Conservation (phyloP, 805 yeast species). For the Candida chauliodis region DNA sequence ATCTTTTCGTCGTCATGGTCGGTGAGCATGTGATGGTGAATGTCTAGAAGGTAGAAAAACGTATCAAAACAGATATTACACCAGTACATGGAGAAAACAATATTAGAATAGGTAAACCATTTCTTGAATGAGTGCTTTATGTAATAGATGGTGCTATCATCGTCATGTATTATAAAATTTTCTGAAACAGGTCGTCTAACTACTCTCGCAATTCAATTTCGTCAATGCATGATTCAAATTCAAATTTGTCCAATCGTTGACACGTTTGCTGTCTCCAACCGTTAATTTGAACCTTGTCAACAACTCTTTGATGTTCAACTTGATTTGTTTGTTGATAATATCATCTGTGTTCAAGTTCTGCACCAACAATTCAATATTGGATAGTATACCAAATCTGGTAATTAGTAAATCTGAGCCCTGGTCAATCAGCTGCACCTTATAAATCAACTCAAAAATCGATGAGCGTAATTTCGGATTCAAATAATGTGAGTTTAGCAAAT, state of each 20-base stretch:
- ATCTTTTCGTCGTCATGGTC: constrained; percentile 1
- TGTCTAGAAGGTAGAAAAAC: constrained; percentile 1
- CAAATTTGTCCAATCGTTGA: constrained; percentile 56
- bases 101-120: neutral
- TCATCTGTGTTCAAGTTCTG: constrained; percentile 13
- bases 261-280: constrained; percentile 47
- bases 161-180: too few species aligned
- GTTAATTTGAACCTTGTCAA: constrained; percentile 42
- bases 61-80: neutral
- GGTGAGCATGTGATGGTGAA: constrained; percentile 1
- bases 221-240: constrained; percentile 29
- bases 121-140: too few species aligned
- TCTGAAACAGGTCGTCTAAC: neutral
- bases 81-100: constrained; percentile 4
- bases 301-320: constrained; percentile 45
- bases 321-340: constrained; percentile 24
- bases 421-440: constrained; percentile 48
- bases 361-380: constrained; percentile 25
- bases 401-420: constrained; percentile 57
- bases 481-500: constrained; percentile 52
- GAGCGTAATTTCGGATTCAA: constrained; percentile 36
- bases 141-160: too few species aligned
- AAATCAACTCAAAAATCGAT: constrained; percentile 40
- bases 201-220: neutral
- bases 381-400: constrained; percentile 49